Conservation (phyloP, 2,329 filamentous ascomycete genomes). For the Leptographium radiaticola region DNA sequence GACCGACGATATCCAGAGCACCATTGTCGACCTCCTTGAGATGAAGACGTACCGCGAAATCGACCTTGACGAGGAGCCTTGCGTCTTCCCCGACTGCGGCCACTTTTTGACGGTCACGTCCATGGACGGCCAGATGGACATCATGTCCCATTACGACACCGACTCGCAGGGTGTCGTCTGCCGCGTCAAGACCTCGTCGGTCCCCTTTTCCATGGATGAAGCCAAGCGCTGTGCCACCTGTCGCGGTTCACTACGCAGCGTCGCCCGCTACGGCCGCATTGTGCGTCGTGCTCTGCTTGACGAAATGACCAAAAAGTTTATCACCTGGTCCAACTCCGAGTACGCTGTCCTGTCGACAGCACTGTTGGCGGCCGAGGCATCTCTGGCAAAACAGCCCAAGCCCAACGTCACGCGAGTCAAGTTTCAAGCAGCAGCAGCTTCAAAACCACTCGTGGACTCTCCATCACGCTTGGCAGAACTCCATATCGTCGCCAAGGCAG, state of each 20-base stretch:
- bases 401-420: slow-evolving; percentile 1
- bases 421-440: no score
- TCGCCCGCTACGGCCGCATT: slow-evolving; percentile 49
- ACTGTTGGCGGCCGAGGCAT: slow-evolving; percentile 15
- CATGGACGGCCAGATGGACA: slow-evolving; percentile 47
- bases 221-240: slow-evolving; percentile 38
- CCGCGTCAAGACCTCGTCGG: not conserved
- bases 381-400: slow-evolving; percentile 10
- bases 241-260: slow-evolving; percentile 27
- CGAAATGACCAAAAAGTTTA: slow-evolving; percentile 51
- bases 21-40: slow-evolving; percentile 42
- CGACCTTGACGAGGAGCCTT: slow-evolving; percentile 45
- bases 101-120: slow-evolving; percentile 48
- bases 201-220: slow-evolving; percentile 2
- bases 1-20: slow-evolving; percentile 19
- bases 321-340: slow-evolving; percentile 24
- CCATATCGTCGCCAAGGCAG: not conserved
- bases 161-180: slow-evolving; percentile 15
- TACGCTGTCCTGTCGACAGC: slow-evolving; percentile 20
- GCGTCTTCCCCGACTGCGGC: slow-evolving; percentile 48
- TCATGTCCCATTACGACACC: slow-evolving; percentile 35
- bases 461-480: not conserved
- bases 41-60: slow-evolving; percentile 41
- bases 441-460: not conserved
- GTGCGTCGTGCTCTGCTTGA: slow-evolving; percentile 47